Percentiles rank a stretch among this genome's conserved stretches.
Evolutionary conservation across 805 yeast species (phyloP).

Genomic region (Monosporozyma servazzii): DNA sequence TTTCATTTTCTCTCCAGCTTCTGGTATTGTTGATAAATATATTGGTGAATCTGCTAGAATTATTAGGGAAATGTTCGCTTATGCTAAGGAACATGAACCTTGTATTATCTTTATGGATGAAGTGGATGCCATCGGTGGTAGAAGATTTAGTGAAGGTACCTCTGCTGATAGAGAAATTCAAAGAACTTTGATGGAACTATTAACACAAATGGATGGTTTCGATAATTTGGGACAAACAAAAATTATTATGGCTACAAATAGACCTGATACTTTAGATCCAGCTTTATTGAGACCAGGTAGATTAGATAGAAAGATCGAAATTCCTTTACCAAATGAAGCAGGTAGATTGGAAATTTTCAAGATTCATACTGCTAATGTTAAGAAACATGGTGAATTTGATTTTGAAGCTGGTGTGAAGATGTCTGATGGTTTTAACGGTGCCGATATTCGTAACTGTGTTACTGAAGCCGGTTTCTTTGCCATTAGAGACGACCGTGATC

Average conservation of each 20-base stretch:
- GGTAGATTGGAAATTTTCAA: constrained; percentile 91
- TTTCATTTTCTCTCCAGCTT: constrained; percentile 95
- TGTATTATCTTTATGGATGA: constrained; percentile 98
- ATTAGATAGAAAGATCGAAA: constrained; percentile 92
- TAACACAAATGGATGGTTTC: constrained; percentile 98
- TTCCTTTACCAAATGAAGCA: constrained; percentile 89
- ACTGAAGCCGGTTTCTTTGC: constrained; percentile 99
- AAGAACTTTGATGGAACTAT: constrained; percentile 92
- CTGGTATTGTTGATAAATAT: constrained; percentile 95
- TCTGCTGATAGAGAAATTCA: constrained; percentile 98
- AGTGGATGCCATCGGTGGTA: constrained; percentile 97
- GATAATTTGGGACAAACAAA: constrained; percentile 94
- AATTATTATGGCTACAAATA: constrained; percentile 97
- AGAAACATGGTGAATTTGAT: constrained; percentile 91
- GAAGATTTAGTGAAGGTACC: constrained; percentile 95
- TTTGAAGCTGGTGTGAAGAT: constrained; percentile 95
- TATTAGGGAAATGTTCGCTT: constrained; percentile 95
- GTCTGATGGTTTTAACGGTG: constrained; percentile 99
- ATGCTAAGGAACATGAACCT: constrained; percentile 96
- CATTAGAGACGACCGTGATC: constrained; percentile 94
- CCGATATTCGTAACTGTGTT: constrained; percentile 90
- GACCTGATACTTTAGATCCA: constrained; percentile 97
- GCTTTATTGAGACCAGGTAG: constrained; percentile 96
- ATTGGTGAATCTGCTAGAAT: constrained; percentile 96
- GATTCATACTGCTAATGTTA: constrained; percentile 78